Percentiles rank a stretch among this genome's conserved stretches.
These are phyloP conservation scores for Ophiocordyceps australis DNA, from an alignment of 2,329 filamentous ascomycete species.

Conservation along the genomic window DNA sequence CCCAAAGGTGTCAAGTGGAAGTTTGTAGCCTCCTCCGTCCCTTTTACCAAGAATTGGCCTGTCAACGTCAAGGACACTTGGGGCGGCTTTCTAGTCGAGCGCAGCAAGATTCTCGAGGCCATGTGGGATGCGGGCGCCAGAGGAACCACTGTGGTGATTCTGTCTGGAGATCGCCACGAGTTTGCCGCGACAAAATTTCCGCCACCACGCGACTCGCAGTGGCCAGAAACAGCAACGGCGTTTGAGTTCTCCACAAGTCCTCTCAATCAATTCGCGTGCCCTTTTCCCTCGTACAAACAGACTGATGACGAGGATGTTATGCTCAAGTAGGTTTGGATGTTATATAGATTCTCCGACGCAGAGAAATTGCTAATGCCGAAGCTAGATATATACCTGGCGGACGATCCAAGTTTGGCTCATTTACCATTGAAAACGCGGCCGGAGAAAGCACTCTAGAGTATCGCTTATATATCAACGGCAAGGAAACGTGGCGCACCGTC, in stretches of 20 bases:
- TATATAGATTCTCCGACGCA: background rate
- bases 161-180: slow-evolving; percentile 91
- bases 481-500: slow-evolving; percentile 55
- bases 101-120: slow-evolving; percentile 61
- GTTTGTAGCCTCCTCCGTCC: slow-evolving; percentile 74
- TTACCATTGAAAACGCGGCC: slow-evolving; percentile 51
- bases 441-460: slow-evolving; percentile 60
- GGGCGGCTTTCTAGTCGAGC: slow-evolving; percentile 78
- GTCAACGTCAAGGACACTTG: slow-evolving; percentile 81
- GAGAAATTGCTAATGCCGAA: slow-evolving; percentile 1
- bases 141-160: slow-evolving; percentile 60
- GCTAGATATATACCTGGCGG: slow-evolving; percentile 60
- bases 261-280: slow-evolving; percentile 85
- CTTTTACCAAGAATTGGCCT: slow-evolving; percentile 96
- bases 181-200: slow-evolving; percentile 77
- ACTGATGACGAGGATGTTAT: slow-evolving; percentile 65
- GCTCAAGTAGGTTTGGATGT: slow-evolving; percentile 46
- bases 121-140: slow-evolving; percentile 78
- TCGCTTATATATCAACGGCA: slow-evolving; percentile 64
- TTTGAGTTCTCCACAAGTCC: slow-evolving; percentile 89
- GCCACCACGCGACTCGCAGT: slow-evolving; percentile 39
- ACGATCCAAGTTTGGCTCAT: slow-evolving; percentile 66
- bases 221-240: slow-evolving; percentile 46
- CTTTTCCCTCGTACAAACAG: slow-evolving; percentile 67
- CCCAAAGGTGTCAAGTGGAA: slow-evolving; percentile 79